Base-by-base conservation (phyloP, 2,329 filamentous ascomycete species). In the Triangularia setosa region DNA sequence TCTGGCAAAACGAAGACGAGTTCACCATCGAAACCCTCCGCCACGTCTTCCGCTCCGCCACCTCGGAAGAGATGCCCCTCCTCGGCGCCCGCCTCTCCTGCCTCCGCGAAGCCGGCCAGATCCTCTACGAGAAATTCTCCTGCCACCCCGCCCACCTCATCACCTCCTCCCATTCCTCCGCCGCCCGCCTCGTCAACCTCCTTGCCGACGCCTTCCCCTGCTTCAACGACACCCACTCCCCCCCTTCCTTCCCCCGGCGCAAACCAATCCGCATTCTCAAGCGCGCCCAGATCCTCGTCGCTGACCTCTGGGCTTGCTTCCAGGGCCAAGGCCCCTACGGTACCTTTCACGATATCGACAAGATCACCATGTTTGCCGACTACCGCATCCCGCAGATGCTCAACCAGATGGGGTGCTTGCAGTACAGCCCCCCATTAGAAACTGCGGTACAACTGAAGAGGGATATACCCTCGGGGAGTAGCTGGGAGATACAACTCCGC, bases 281-380 rank as follows among this genome's bases (percentile, higher is more conserved):
- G 79, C 88, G 96, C 11, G 93, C 95, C 1, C 95, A 99, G 77
- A 99, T 99, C 65, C 84, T 98, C 21, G 93, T 96, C 2, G 96
- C 96, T 23, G 95, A 99, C 75, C 75, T 98, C 0, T 99, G 96
- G 96, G 96, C 95, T 4, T 96, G 93, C 68, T 98, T 98, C 75
- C 87, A 94, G 61, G 93, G 92, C 55, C 82, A 89, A 69, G 83
- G 85, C 25, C 40, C 40, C n/a, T 93, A 89, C 72, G 96, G 95
- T 30, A 81, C 84, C 27, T 99, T 99, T 76, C 75, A 87, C 64
- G 95, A 99, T 74, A 97, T 99, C 71, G 90, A 95, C 78, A 92
- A 93, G 75, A 90, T 99, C 72, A 99, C 95, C 66, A 98, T 98
- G 89, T 99, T 99, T 80, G 93, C 95, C 73, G 95, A 99, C 79